These are phyloP conservation scores for Vitellaria paradoxa DNA, from an alignment of 179 eudicot species.

Conservation along the genomic window DNA sequence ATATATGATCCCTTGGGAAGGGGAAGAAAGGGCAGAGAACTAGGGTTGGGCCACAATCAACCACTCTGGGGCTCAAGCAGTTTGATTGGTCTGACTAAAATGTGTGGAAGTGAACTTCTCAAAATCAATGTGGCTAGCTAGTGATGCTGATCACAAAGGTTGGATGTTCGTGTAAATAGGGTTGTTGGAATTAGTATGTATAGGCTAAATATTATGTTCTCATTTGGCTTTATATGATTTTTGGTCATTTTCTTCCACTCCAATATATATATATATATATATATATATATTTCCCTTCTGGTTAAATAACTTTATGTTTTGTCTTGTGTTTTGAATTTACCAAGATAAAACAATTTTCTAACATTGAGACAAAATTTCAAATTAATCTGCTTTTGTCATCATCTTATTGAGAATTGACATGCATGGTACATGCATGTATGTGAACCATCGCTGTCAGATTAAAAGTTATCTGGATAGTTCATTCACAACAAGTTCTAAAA, in stretches of 20 bases:
- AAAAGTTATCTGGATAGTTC: too few species aligned
- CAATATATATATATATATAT: neutral
- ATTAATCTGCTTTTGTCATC: too few species aligned
- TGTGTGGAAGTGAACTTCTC: constrained; percentile 21
- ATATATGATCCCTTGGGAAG: constrained; percentile 2
- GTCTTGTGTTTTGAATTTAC: too few species aligned
- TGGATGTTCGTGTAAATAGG: neutral
- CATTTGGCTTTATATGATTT: neutral
- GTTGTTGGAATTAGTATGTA: constrained; percentile 10
- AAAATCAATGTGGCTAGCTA: constrained; percentile 6
- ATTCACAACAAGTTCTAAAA: too few species aligned
- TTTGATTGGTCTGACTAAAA: constrained; percentile 22
- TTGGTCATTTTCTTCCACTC: neutral
- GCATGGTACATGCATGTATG: too few species aligned
- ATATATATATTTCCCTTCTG: too few species aligned
- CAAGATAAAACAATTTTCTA: too few species aligned
- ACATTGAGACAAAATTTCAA: too few species aligned
- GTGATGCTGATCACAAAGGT: constrained; percentile 5
- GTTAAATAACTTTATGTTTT: too few species aligned
- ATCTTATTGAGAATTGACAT: too few species aligned
- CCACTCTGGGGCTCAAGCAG: constrained; percentile 26
- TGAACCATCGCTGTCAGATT: too few species aligned
- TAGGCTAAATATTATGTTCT: neutral
- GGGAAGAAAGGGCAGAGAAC: neutral
- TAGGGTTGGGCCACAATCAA: constrained; percentile 16